Evolutionary conservation across 768 basidiomycete genomes (phyloP), one percentile per base, ranked within the genome.

Genomic region (Strobilomyces dryophilus): DNA sequence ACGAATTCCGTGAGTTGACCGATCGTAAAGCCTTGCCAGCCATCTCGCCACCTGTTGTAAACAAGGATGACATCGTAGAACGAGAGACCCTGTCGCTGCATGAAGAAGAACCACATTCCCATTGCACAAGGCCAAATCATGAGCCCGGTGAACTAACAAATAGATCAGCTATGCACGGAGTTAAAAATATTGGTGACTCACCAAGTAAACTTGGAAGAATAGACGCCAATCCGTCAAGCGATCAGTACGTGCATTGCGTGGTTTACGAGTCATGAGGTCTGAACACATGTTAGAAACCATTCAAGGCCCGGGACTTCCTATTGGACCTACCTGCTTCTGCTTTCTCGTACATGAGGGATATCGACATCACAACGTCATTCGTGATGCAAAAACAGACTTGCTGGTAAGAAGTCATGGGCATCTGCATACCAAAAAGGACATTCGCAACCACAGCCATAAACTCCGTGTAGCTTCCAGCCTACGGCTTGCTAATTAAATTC

Each of bases 401-500:
- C 12, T 82, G 70, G 55, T 76, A 78, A 0, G 79, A 75, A 47
- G 73, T 76, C 43, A 85, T 73, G 11, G 79, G 71, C n/a, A 82
- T 68, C 24, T 82, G 83, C 62, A 84, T 78, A 45, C 83, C 83
- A 21, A 82, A 61, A 55, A 82, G 69, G n/a, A 81, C 79, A 55
- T 81, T 82, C 32, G 77, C 51, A 9, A 83, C 62, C 52, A 85
- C 79, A 3, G 80, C 73, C 71, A 81, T 76, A 56, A 82, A 76
- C 58, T 84, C 81, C 6, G 80, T 73, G 67, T 82, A 85, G 11
- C 75, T 76, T 37, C 80, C 79, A 26, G 76, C 75, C 69, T 77
- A 59, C 21, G 18, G 31, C 10, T n/a, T n/a, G n/a, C n/a, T 9
- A 9, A 1, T 40, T 62, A 20, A 52, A 24, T 6, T n/a, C 11